These are phyloP conservation scores for Penicillium sp. DNA, from an alignment of 2,329 filamentous ascomycete genomes.

Conservation along the genomic window DNA sequence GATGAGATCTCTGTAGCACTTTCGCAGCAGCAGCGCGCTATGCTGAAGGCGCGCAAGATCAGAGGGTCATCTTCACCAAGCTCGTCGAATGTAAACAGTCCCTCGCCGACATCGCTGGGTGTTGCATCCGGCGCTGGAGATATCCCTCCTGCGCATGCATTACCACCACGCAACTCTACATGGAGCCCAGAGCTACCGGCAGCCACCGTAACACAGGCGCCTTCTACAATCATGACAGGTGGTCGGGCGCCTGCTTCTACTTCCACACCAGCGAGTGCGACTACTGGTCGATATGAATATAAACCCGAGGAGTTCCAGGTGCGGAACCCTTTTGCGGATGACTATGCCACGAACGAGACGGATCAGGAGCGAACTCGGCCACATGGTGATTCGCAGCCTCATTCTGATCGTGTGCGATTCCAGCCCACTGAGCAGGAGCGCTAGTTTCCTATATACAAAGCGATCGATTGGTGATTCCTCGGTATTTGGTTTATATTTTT, in stretches of 20 bases:
- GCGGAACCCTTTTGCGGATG: slow-evolving; percentile 45
- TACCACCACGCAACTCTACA: neutral
- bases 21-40: slow-evolving; percentile 78
- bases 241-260: slow-evolving; percentile 5
- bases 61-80: slow-evolving; percentile 21
- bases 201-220: slow-evolving; percentile 2
- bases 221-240: slow-evolving; percentile 14
- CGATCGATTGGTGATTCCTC: neutral
- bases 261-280: neutral
- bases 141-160: slow-evolving; percentile 6
- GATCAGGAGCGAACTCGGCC: slow-evolving; percentile 10
- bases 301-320: slow-evolving; percentile 42
- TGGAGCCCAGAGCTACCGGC: neutral
- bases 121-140: slow-evolving; percentile 15
- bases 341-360: slow-evolving; percentile 20
- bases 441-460: neutral
- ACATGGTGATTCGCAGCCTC: neutral
- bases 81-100: slow-evolving; percentile 12
- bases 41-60: slow-evolving; percentile 58
- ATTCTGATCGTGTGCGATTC: slow-evolving; percentile 8
- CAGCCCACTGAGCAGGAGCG: slow-evolving; percentile 18
- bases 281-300: slow-evolving; percentile 33
- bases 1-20: slow-evolving; percentile 82
- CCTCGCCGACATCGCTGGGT: slow-evolving; percentile 20
- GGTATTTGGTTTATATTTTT: neutral